Conservation (phyloP, 75 land plant species). For the Isoetes taiwanensis region DNA sequence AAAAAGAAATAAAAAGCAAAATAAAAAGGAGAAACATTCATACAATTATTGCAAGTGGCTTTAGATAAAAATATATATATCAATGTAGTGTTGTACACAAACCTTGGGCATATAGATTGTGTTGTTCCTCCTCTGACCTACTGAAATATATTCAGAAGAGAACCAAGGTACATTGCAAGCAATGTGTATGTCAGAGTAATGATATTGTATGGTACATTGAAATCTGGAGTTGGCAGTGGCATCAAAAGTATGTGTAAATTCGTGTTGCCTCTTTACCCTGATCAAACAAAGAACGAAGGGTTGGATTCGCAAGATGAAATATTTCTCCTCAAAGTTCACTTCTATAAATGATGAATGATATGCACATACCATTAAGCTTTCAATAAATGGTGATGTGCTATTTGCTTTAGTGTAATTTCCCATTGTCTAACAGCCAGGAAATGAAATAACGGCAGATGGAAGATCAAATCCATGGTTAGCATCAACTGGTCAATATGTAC, state of each 20-base stretch:
- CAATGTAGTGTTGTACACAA: no score
- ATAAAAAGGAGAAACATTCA: no score
- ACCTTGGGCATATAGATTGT: no score
- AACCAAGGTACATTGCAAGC: conserved; percentile 91
- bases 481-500: conserved; percentile 94
- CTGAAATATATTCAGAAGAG: conserved; percentile 69
- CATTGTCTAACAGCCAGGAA: conserved; percentile 25
- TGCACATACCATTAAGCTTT: conserved; percentile 52
- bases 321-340: no score
- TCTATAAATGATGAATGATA: no score
- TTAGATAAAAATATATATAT: no score
- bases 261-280: no score
- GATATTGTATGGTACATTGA: conserved; percentile 99
- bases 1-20: no score
- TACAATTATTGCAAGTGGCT: no score
- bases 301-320: no score
- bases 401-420: not conserved
- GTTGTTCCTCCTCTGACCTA: no score
- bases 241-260: conserved; percentile 79
- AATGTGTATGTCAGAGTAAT: conserved; percentile 96
- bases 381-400: conserved; percentile 22
- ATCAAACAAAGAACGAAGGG: no score
- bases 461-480: conserved; percentile 97
- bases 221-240: conserved; percentile 95
- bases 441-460: conserved; percentile 70